Evolutionary conservation across 805 yeast species (phyloP).

Genomic region (Saturnispora silvae): DNA sequence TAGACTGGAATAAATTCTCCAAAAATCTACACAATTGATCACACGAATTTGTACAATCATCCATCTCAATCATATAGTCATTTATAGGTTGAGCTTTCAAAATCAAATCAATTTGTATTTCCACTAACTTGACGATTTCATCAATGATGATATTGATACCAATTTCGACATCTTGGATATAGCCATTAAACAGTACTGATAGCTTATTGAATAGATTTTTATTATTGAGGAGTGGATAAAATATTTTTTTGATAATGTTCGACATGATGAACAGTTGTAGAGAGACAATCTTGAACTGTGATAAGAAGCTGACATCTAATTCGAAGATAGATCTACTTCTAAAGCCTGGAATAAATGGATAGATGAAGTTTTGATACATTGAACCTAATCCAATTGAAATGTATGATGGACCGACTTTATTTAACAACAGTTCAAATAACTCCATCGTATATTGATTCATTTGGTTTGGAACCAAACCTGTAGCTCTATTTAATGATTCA

Average conservation of each 20-base stretch:
- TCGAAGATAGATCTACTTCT: conserved; percentile 19
- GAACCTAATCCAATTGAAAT: conserved; percentile 68
- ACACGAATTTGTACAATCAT: conserved; percentile 63
- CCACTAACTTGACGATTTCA: conserved; percentile 45
- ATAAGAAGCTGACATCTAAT: conserved; percentile 14
- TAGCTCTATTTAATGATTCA: conserved; percentile 66
- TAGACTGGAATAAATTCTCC: conserved; percentile 29
- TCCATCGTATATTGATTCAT: conserved; percentile 55
- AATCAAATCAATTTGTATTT: conserved; percentile 38
- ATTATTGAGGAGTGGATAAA: conserved; percentile 53
- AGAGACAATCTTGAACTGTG: conserved; percentile 18
- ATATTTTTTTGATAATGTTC: conserved; percentile 60
- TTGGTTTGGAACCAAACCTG: conserved; percentile 59
- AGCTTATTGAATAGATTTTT: conserved; percentile 13
- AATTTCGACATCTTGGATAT: conserved; percentile 35
- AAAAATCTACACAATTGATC: conserved; percentile 45
- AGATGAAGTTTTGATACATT: conserved; percentile 33
- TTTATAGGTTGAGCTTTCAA: conserved; percentile 54
- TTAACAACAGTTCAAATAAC: conserved; percentile 53
- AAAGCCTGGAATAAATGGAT: conserved; percentile 18
- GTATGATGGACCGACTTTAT: conserved; percentile 64
- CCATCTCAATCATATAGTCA: conserved; percentile 37
- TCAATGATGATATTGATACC: conserved; percentile 54
- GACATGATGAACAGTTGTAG: conserved; percentile 47
- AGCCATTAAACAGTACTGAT: conserved; percentile 18